Base-by-base conservation (phyloP, 768 basidiomycete species). In the Mycena rosella region DNA sequence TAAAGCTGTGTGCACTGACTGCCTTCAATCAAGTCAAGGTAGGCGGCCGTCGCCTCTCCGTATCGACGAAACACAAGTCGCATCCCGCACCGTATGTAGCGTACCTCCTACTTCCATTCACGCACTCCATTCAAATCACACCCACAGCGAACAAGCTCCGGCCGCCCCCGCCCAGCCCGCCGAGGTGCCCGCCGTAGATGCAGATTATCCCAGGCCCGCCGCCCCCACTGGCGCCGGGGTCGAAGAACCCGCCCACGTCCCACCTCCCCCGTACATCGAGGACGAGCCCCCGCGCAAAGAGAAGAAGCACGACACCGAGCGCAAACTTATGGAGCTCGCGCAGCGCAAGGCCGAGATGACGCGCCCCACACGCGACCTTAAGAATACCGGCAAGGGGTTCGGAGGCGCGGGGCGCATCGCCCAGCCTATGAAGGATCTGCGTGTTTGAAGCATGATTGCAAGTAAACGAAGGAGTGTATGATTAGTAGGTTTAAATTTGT, bases 131-230 rank as follows among this genome's bases (percentile, higher is more conserved):
- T 24, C 14, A 36, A 32, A 18, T 9, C 10, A 22, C 38, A 8
- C 15, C 7, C 20, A n/a, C 56, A 75, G 74, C 22, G 71, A 74
- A 54, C 62, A 71, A 32, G 67, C 58, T 3, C 60, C 60, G 22
- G 48, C 56, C 22, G 36, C 10, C 32, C 52, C 73, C 18, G 62
- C 44, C 36, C 70, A 65, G 61, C 38, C 56, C n/a, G 56, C 68
- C 58, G n/a, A 75, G 20, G 81, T 77, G 44, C 63, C 73, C 26
- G 64, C 75, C 24, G 36, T n/a, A 22, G 84, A 86, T 73, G 36
- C 29, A 22, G 84, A 86, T 73, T 89, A 90, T 67, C 89, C 89
- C 11, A 82, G 89, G 30, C 89, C 88, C 15, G 80, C 81, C n/a
- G 53, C 78, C 45, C 81, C 82, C 8, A 76, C 75, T n/a, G n/a